These are phyloP conservation scores for Musa acuminata DNA, from an alignment of 176 grass and related monocot genomes.

Conservation along the genomic window DNA sequence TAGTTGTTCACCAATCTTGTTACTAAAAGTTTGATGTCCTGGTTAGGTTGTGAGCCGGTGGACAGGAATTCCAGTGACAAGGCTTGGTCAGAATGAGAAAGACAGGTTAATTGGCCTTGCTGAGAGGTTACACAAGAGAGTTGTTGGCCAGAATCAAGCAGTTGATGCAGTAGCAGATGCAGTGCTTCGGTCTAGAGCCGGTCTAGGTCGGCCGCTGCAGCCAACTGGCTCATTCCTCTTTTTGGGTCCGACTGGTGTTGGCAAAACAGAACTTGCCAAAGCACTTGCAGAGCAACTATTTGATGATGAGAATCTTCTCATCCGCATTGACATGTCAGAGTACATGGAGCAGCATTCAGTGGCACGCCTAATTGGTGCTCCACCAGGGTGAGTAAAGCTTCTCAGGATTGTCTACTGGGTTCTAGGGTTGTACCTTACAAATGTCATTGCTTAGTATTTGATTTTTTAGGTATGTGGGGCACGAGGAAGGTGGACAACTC, in stretches of 20 bases:
- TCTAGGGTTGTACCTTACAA: not conserved
- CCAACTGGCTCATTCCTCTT: slow-evolving; percentile 93
- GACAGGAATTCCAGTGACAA: slow-evolving; percentile 83
- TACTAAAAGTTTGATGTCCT: not conserved
- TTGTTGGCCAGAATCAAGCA: slow-evolving; percentile 40
- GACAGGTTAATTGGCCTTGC: slow-evolving; percentile 50
- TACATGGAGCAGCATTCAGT: slow-evolving; percentile 99
- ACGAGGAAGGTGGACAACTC: slow-evolving; percentile 87
- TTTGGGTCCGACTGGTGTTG: slow-evolving; percentile 77
- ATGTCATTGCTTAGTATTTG: not conserved
- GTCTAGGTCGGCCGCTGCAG: slow-evolving; percentile 75
- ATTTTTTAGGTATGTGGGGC: slow-evolving; percentile 66
- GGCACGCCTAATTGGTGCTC: slow-evolving; percentile 74
- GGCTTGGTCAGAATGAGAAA: slow-evolving; percentile 81
- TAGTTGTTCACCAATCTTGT: not conserved
- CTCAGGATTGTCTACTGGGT: not conserved
- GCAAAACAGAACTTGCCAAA: slow-evolving; percentile 95
- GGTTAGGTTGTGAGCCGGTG: slow-evolving; percentile 49
- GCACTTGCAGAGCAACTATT: slow-evolving; percentile 88
- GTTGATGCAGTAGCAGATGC: slow-evolving; percentile 81
- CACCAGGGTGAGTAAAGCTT: slow-evolving; percentile 45
- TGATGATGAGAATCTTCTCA: slow-evolving; percentile 85
- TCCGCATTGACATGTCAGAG: slow-evolving; percentile 92
- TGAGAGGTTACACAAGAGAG: slow-evolving; percentile 56
- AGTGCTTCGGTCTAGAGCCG: slow-evolving; percentile 71